These are phyloP conservation scores for Dothideomycetidae sp. DNA, from an alignment of 2,329 filamentous ascomycete species.

Conservation along the genomic window DNA sequence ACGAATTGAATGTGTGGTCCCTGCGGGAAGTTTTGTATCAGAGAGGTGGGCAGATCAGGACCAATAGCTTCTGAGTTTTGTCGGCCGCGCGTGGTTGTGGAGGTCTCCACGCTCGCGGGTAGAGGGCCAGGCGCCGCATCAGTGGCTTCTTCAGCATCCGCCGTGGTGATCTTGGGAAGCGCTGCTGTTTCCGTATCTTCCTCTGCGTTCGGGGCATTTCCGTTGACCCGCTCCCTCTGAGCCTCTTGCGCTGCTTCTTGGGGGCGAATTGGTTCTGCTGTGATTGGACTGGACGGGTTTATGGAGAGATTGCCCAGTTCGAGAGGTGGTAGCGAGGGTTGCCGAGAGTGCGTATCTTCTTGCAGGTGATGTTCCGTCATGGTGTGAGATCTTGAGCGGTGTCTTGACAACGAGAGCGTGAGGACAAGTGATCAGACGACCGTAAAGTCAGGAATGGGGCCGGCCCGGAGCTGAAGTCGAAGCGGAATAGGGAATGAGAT, in stretches of 20 bases:
- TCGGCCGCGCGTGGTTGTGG: constrained; percentile 19
- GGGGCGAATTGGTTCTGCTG: not conserved
- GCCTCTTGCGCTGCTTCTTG: constrained; percentile 1
- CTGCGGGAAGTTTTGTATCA: constrained; percentile 16
- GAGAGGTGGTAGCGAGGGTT: constrained; percentile 6
- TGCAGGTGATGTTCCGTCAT: constrained; percentile 4
- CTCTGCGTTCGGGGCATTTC: not conserved
- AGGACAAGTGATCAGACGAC: too few relatives aligned
- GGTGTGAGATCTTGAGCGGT: not conserved
- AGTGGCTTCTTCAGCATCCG: not conserved
- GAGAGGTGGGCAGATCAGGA: constrained; percentile 29
- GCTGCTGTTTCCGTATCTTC: not conserved
- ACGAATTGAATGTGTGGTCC: constrained; percentile 54
- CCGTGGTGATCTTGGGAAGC: not conserved
- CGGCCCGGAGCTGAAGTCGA: too few relatives aligned
- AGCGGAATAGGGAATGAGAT: too few relatives aligned
- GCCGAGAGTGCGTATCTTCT: not conserved
- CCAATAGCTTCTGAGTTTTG: constrained; percentile 33
- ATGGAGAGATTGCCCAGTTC: constrained; percentile 7
- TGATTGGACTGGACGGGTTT: not conserved
- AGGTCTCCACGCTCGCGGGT: constrained; percentile 10
- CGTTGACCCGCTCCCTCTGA: not conserved
- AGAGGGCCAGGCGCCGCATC: constrained; percentile 2
- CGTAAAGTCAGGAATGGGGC: too few relatives aligned
- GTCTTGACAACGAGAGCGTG: too few relatives aligned